Percentiles rank a stretch among this genome's conserved stretches.
Conservation (phyloP, 2,329 filamentous ascomycete genomes). For the Penicillium rolfsii region DNA sequence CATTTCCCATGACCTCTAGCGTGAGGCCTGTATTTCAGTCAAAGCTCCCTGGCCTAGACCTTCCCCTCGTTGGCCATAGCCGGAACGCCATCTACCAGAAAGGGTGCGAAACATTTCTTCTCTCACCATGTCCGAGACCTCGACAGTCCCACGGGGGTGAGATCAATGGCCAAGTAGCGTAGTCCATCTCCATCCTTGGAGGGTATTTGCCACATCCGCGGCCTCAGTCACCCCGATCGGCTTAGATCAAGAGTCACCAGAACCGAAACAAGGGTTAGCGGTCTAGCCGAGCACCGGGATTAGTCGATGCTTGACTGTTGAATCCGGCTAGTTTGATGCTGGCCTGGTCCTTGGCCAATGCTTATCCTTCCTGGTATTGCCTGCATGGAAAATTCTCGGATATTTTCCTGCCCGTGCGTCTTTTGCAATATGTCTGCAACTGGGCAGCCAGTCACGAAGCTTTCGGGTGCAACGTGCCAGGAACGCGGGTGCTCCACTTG, state of each 20-base stretch:
- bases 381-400: constrained; percentile 1
- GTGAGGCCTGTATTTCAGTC: too few species aligned
- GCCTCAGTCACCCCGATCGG: not conserved
- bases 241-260: not conserved
- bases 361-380: not conserved
- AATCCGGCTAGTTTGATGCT: not conserved
- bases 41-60: too few species aligned
- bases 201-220: not conserved
- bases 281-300: not conserved
- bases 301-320: not conserved
- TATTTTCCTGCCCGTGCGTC: not conserved
- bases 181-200: not conserved
- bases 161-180: not conserved
- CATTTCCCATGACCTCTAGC: too few species aligned
- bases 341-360: not conserved
- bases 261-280: not conserved
- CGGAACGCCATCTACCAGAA: not conserved
- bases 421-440: not conserved
- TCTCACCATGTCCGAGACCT: not conserved
- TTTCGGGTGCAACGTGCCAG: constrained; percentile 18
- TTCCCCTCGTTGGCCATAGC: too few species aligned
- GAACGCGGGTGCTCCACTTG: not conserved
- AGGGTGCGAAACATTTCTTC: not conserved
- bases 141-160: not conserved
- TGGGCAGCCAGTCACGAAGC: constrained; percentile 15